Conservation (phyloP, 2,329 filamentous ascomycete genomes). For the Tolypocladium guangdongense region DNA sequence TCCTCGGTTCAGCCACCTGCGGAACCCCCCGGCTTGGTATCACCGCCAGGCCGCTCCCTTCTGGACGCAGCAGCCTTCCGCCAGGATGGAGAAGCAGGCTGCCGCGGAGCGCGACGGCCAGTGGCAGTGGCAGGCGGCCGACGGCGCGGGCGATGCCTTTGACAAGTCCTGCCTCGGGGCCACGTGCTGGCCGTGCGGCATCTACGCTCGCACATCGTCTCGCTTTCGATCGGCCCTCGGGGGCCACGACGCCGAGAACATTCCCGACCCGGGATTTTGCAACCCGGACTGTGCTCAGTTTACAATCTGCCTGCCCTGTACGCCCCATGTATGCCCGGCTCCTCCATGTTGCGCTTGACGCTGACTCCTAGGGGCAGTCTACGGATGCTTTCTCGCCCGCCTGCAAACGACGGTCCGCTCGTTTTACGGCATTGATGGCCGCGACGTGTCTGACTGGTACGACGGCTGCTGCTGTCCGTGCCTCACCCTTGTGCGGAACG, state of each 20-base stretch:
- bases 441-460: conserved; percentile 9
- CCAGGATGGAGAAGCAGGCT: conserved; percentile 10
- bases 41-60: conserved; percentile 3
- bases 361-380: conserved; percentile 13
- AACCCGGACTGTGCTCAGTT: conserved; percentile 14
- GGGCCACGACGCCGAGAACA: conserved; percentile 8
- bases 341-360: neutral
- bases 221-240: conserved; percentile 12
- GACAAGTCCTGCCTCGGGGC: conserved; percentile 5
- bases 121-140: conserved; percentile 8
- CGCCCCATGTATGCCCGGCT: neutral
- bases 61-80: conserved; percentile 4
- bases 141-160: neutral
- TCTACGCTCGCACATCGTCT: conserved; percentile 15
- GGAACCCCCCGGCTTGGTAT: conserved; percentile 8
- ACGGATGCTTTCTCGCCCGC: conserved; percentile 14
- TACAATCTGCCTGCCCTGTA: conserved; percentile 16
- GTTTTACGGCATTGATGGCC: conserved; percentile 21
- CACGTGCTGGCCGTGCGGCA: conserved; percentile 12
- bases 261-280: conserved; percentile 7
- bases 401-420: conserved; percentile 19
- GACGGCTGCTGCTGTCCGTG: conserved; percentile 18
- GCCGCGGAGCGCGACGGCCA: conserved; percentile 2
- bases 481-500: conserved; percentile 14
- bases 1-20: conserved; percentile 5